Evolutionary conservation across 805 yeast species (phyloP), one percentile per base, ranked within the genome.

Genomic region (Cyberlindnera japonica): DNA sequence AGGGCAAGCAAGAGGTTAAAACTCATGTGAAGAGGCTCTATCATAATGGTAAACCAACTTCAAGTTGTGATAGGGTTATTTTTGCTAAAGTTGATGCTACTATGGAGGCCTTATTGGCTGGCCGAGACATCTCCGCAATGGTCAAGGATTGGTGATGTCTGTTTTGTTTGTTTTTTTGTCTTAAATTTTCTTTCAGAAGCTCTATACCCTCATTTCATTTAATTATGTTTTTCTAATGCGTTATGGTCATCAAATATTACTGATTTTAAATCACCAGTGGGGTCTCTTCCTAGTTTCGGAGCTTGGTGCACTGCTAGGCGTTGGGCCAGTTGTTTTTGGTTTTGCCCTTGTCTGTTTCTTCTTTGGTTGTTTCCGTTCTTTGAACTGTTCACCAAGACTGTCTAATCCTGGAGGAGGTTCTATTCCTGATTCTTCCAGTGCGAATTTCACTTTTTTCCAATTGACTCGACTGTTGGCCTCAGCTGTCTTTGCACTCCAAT

Each of bases 361-460:
- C 7, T 15, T 15, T 25, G 28, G n/a, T 25, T 6, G 28, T 25
- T 7, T 25, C 28, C 7, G 28, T 25, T 13, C 6, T 9, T 6
- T 25, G 14, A 7, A 25, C 28, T 15, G 28, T 27, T 27, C n/a
- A 5, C 17, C 30, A 17, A 27, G 16, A 8, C 18, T 25, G 4
- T 27, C 17, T 5, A 27, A 15, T 15, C 30, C 30, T 5, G 6
- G 15, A 6, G 30, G 30, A 8, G 26, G 6, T 5, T 22, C 26
- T 5, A 43, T 33, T 1, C 47, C 54, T 16, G 38, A 42, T 4
- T n/a, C 16, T 6, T 43, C 38, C 37, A 50, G 14, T 2, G 46
- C 13, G 14, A 13, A 18, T 29, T 25, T 35, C 3, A 50, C 29
- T n/a, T 27, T 30, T n/a, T 21, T 32, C 57, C 57, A 52, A 18